Evolutionary conservation across 345 rosid genomes (phyloP), one percentile per base, ranked within the genome.

Genomic region (Lenwebbia sp.): DNA sequence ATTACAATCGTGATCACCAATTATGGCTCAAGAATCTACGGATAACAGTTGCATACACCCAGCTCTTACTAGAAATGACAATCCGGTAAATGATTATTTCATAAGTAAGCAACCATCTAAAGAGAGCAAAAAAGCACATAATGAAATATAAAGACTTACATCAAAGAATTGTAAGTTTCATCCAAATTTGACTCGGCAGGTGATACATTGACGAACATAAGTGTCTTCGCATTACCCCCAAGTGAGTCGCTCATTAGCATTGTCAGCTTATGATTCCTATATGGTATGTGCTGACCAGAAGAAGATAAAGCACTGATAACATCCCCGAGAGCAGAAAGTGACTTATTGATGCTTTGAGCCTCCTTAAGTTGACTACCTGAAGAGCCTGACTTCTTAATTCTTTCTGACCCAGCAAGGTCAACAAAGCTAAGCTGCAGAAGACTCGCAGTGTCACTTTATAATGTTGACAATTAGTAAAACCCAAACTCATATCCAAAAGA

Each of bases 191-290:
- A 93, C 88, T 96, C 99, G 1, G 95, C 95, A 14, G 98, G 99
- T 83, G 99, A 96, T 7, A 94, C 96, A 57, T 95, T 97, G 33
- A 97, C 99, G 51, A 97, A 96, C 99, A 96, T 97, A 55, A 95
- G 94, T 2, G 99, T 97, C 89, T 97, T 97, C 1, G 99, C 99
- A 91, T 97, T 97, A 83, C 99, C 99, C 40, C 99, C 99, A 5
- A 97, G 94, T 47, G 99, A 97, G 90, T 97, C 99, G 37, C 98
- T 96, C 99, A 97, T 96, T 88, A 97, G 87, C 99, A 97, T 95
- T 0, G 99, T 97, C 86, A 97, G 83, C 88, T 97, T 97, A 94
- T 97, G 99, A 87, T 97, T 97, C 70, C 99, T 90, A 44, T 97
- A 97, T 21, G 99, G 99, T 65, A 96, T 94, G 85, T 97, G 99